A percentile compares a stretch with the other conserved stretches of the same genome.
Conservation (phyloP, 192 early-diverging fungal species). For the Coemansia sp. region DNA sequence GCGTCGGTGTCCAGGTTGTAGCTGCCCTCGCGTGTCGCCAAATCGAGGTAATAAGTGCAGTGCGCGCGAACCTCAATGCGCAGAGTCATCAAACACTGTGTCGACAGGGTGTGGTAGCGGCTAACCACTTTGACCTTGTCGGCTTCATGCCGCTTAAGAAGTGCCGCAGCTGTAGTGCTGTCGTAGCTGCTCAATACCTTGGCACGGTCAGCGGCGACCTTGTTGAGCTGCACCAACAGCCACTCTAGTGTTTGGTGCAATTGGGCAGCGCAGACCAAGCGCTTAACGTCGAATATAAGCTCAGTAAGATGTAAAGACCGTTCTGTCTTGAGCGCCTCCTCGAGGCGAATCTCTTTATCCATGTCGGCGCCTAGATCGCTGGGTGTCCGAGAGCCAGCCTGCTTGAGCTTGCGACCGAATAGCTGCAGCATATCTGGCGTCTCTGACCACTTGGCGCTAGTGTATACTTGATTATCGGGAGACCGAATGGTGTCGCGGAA, state of each 20-base stretch:
- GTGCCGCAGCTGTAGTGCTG: slow-evolving; percentile 56
- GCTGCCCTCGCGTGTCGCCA: slow-evolving; percentile 89
- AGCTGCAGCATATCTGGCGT: slow-evolving; percentile 63
- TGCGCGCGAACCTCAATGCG: slow-evolving; percentile 85
- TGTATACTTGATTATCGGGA: slow-evolving; percentile 45
- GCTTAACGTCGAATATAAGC: slow-evolving; percentile 84
- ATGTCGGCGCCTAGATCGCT: slow-evolving; percentile 19
- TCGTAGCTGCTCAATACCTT: slow-evolving; percentile 36
- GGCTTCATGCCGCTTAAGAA: slow-evolving; percentile 52
- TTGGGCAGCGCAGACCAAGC: slow-evolving; percentile 69
- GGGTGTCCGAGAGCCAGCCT: slow-evolving; percentile 5
- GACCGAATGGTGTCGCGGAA: slow-evolving; percentile 55
- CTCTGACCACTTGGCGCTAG: slow-evolving; percentile 65
- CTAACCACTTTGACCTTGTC: slow-evolving; percentile 54
- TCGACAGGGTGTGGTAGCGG: slow-evolving; percentile 74
- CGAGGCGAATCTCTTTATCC: slow-evolving; percentile 73
- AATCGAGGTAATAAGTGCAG: slow-evolving; percentile 83
- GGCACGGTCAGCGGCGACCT: slow-evolving; percentile 29
- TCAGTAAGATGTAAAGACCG: slow-evolving; percentile 76
- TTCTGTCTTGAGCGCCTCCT: slow-evolving; percentile 79
- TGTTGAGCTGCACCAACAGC: slow-evolving; percentile 42
- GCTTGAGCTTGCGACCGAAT: slow-evolving; percentile 53
- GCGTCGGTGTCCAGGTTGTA: slow-evolving; percentile 78
- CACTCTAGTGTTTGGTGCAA: slow-evolving; percentile 84
- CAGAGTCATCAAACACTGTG: slow-evolving; percentile 79